Evolutionary conservation across 2,329 filamentous ascomycete species (phyloP).

Genomic region (Aotearoamyces nothofagi): DNA sequence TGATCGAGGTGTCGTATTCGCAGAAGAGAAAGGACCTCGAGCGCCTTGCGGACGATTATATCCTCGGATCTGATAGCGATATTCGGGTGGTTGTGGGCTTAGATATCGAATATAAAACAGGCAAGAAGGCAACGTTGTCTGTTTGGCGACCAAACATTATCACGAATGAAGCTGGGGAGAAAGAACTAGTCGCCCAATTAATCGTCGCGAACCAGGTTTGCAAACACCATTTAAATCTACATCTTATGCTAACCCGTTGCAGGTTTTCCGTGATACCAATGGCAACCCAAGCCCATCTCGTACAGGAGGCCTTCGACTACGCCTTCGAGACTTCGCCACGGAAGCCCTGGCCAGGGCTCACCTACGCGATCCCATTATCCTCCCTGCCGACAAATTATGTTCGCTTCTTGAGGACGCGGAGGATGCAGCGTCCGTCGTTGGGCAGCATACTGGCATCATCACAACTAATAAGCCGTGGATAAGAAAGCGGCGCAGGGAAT

Average conservation of each 20-base stretch:
- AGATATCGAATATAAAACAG: slow-evolving; percentile 17
- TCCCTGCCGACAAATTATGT: slow-evolving; percentile 6
- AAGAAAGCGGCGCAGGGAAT: slow-evolving; percentile 8
- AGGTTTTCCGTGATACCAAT: slow-evolving; percentile 7
- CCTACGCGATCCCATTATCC: slow-evolving; percentile 6
- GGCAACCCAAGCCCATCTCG: slow-evolving; percentile 5
- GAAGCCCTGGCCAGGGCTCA: slow-evolving; percentile 6
- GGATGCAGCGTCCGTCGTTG: slow-evolving; percentile 5
- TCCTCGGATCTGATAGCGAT: slow-evolving; percentile 14
- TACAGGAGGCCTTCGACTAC: slow-evolving; percentile 5
- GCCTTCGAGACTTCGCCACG: slow-evolving; percentile 6
- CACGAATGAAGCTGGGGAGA: slow-evolving; percentile 8
- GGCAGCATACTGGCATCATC: slow-evolving; percentile 6
- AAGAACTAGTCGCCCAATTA: slow-evolving; percentile 4
- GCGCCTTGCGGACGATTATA: slow-evolving; percentile 19
- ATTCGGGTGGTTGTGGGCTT: slow-evolving; percentile 19
- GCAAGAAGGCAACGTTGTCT: slow-evolving; percentile 16
- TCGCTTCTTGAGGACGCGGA: slow-evolving; percentile 5
- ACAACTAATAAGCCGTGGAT: slow-evolving; percentile 7
- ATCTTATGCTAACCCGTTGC: slow-evolving; percentile 4
- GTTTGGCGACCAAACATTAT: slow-evolving; percentile 16
- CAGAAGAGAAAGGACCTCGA: slow-evolving; percentile 16
- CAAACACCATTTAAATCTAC: slow-evolving; percentile 4
- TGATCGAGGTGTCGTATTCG: slow-evolving; percentile 20
- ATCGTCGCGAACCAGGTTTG: slow-evolving; percentile 14